phyloP scores from a whole-genome alignment of 495 filamentous ascomycete species.

The Terfezia claveryi region DNA sequence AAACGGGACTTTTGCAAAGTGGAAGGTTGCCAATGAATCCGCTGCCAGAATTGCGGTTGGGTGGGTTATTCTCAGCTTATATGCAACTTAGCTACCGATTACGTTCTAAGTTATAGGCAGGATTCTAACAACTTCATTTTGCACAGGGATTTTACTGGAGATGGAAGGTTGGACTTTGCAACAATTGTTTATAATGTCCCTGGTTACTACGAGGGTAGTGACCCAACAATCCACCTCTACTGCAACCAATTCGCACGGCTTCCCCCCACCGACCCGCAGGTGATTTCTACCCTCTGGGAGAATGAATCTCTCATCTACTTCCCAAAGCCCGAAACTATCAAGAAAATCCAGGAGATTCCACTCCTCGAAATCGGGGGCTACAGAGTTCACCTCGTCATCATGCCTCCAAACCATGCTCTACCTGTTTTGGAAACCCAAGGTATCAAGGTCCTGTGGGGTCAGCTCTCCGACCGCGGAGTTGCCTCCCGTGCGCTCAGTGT shows the following conservation, averaged over 20 bases:
- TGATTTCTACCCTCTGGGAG: constrained; percentile 9
- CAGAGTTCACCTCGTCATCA: constrained; percentile 3
- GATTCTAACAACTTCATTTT: neutral
- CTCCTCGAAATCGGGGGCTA: constrained; percentile 9
- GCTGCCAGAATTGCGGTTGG: constrained; percentile 13
- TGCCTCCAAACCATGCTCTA: constrained; percentile 2
- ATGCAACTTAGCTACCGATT: no score
- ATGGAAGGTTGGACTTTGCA: constrained; percentile 6
- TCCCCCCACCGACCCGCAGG: neutral
- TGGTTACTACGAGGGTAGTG: neutral
- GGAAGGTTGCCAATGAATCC: constrained; percentile 13
- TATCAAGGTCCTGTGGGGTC: neutral
- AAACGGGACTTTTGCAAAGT: constrained; percentile 15
- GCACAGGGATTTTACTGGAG: constrained; percentile 7
- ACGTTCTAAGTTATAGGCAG: neutral
- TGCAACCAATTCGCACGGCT: neutral
- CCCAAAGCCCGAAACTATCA: constrained; percentile 4
- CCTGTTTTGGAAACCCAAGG: neutral
- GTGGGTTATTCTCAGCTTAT: neutral
- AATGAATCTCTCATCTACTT: constrained; percentile 6
- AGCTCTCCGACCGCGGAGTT: neutral
- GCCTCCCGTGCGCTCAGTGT: neutral
- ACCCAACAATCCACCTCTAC: constrained; percentile 5
- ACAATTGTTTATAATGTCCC: constrained; percentile 12
- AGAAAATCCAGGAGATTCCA: neutral